Conservation (phyloP, 169 alveolate species). For the Cryptosporidium sp. region DNA sequence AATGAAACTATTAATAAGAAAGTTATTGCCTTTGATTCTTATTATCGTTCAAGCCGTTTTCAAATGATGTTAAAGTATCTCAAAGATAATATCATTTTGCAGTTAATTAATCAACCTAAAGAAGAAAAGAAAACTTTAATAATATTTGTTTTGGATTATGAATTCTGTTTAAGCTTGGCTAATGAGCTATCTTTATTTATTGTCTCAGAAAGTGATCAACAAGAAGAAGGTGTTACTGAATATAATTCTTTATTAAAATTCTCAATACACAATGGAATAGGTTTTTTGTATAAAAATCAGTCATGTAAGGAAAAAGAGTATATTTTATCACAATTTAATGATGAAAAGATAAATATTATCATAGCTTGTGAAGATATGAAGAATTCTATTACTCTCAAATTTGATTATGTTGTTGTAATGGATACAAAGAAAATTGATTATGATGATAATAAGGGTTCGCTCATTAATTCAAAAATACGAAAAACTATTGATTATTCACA, state of each 20-base stretch:
- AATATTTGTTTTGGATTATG: conserved; percentile 52
- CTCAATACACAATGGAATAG: conserved; percentile 15
- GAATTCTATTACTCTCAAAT: conserved; percentile 71
- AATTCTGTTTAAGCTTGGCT: conserved; percentile 39
- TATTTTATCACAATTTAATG: conserved; percentile 9
- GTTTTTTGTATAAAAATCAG: conserved; percentile 29
- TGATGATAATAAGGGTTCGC: conserved; percentile 41
- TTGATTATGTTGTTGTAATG: conserved; percentile 83
- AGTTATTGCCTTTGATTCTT: conserved; percentile 62
- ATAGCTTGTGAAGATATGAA: conserved; percentile 61
- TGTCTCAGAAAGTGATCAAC: conserved; percentile 5
- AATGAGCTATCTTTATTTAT: conserved; percentile 43
- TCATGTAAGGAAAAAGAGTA: conserved; percentile 10
- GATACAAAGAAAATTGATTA: conserved; percentile 81
- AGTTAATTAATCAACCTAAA: not conserved
- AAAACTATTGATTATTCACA: conserved; percentile 54
- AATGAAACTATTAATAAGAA: conserved; percentile 20
- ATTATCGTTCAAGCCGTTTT: conserved; percentile 59
- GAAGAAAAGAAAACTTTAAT: not conserved
- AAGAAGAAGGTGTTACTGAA: not conserved
- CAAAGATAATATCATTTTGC: conserved; percentile 10
- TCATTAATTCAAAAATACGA: not conserved
- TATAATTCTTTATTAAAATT: conserved; percentile 2
- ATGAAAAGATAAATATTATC: conserved; percentile 22
- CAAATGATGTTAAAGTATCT: conserved; percentile 48